Base-by-base conservation (phyloP, 352 stramenopile species). In the Phytopythium ostracodes region DNA sequence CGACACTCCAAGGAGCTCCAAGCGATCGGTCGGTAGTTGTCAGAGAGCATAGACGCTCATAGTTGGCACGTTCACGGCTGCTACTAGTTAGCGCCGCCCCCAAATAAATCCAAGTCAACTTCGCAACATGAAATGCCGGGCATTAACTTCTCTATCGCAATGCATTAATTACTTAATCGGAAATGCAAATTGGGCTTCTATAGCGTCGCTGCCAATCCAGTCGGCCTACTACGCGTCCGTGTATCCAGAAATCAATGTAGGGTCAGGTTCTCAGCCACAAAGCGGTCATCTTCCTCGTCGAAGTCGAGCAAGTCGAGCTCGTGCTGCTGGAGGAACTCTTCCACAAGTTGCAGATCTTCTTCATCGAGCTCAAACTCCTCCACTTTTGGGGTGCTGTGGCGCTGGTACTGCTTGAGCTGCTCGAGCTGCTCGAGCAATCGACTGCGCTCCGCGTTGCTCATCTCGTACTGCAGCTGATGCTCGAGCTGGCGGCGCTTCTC, bases 401-500 rank as follows among this genome's bases (percentile, higher is more conserved):
- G 51, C 55, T 60, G 55, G 25, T 52, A 58, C 22, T 67, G 49
- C 20, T 71, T 57, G 4, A 63, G 64, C 29, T 71, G 46, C 1
- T 62, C 66, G 1, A 60, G 52, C n/a, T 60, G 50, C 12, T 60
- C 55, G 1, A 59, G 43, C 10, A 42, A 43, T 24, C 38, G 55
- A 63, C 59, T 81, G 71, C 42, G 33, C 27, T 57, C 17, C 6
- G 17, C 31, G 14, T 60, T 42, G 29, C 51, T 44, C 25, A 50
- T 60, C 18, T 40, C 55, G 38, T 42, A 60, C 27, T 60, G 55
- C 25, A 60, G 55, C 20, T 60, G 36, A 27, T 60, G 55, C 55
- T 60, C 55, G n/a, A 60, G 40, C 40, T 60, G 60, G 0, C 73
- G 70, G 9, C 74, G 66, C 42, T 73, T 50, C 53, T 76, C 62